Evolutionary conservation across 495 filamentous ascomycete genomes (phyloP).

Genomic region (Rusavskia elegans): DNA sequence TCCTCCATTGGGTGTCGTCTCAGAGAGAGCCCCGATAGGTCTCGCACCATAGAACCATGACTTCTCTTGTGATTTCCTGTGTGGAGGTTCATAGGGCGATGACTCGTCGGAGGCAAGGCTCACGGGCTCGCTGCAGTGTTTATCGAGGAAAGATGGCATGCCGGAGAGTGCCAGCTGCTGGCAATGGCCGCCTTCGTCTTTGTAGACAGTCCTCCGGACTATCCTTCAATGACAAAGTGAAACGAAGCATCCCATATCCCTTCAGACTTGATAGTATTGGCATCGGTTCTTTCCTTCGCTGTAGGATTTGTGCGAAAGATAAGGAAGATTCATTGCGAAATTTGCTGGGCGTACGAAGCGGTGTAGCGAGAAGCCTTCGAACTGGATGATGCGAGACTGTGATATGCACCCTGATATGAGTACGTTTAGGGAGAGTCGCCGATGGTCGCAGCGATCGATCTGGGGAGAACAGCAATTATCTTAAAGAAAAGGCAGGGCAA

Average conservation of each 20-base stretch:
- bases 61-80: constrained; percentile 7
- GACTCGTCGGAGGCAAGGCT: constrained; percentile 12
- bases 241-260: background rate
- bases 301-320: background rate
- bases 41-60: background rate
- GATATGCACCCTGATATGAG: no score
- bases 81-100: constrained; percentile 14
- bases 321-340: no score
- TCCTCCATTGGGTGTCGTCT: background rate
- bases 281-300: background rate
- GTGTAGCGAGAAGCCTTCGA: no score
- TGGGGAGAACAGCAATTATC: no score
- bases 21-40: background rate
- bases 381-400: background rate
- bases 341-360: no score
- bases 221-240: background rate
- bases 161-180: background rate
- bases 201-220: background rate
- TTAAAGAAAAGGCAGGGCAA: no score
- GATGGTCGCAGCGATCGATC: background rate
- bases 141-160: constrained; percentile 44
- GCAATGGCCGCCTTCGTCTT: background rate
- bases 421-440: no score
- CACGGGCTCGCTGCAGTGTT: constrained; percentile 27
- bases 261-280: background rate